Conservation (phyloP, 768 basidiomycete species). For the Tulasnella sp. region DNA sequence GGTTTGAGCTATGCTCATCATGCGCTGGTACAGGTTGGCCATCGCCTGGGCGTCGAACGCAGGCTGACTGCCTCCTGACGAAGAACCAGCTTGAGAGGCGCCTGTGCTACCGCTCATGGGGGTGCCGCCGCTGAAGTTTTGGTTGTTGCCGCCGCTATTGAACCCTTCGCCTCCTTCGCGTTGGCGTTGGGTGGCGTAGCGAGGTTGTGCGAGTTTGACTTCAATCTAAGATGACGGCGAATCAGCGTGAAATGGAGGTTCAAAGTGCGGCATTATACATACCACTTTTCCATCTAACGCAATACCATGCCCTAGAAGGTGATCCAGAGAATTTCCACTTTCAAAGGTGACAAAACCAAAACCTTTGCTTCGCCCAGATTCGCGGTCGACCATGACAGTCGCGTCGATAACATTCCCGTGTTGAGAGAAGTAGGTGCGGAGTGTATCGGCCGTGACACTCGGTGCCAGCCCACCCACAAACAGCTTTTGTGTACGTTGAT, state of each 20-base stretch:
- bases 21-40: slow-evolving; percentile 85
- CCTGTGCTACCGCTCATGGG: slow-evolving; percentile 21
- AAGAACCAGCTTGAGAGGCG: slow-evolving; percentile 12
- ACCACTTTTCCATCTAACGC: slow-evolving; percentile 94
- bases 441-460: slow-evolving; percentile 83
- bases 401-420: slow-evolving; percentile 95
- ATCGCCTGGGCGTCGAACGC: slow-evolving; percentile 89
- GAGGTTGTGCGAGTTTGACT: slow-evolving; percentile 90
- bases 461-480: slow-evolving; percentile 93
- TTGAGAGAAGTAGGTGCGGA: slow-evolving; percentile 86
- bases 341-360: slow-evolving; percentile 94
- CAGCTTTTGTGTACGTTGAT: slow-evolving; percentile 82
- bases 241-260: not conserved
- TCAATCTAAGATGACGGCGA: slow-evolving; percentile 53
- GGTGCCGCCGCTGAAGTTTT: slow-evolving; percentile 33
- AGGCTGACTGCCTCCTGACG: slow-evolving; percentile 25
- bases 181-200: slow-evolving; percentile 40
- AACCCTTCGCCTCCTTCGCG: slow-evolving; percentile 21
- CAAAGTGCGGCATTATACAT: slow-evolving; percentile 25
- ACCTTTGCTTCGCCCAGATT: slow-evolving; percentile 88
- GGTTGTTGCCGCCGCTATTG: slow-evolving; percentile 15
- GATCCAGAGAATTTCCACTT: slow-evolving; percentile 79
- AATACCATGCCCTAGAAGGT: slow-evolving; percentile 77
- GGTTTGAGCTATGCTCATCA: slow-evolving; percentile 40
- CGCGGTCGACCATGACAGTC: slow-evolving; percentile 96